Evolutionary conservation across 148 eudicot species (phyloP), one percentile per base, ranked within the genome.

Genomic region (Rhododendron vialii): DNA sequence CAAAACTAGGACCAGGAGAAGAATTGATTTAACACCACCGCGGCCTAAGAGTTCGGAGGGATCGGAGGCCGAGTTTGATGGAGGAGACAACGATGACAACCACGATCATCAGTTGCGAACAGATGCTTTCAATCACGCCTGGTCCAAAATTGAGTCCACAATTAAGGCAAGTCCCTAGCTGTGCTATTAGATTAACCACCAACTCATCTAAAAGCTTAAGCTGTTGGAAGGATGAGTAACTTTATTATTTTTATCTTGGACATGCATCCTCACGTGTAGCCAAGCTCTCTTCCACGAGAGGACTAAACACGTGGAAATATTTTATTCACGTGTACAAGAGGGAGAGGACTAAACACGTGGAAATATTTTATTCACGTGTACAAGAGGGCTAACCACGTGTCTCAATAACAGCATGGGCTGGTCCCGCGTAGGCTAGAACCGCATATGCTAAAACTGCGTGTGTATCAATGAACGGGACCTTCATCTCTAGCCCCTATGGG

Each of bases 71-170:
- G 81, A 86, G 53, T 26, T 41, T 73, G 82, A 18, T 18, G 81
- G 84, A 20, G 86, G 85, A 26, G 63, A 22, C 47, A 5, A 6
- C 43, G 88, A 87, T 7, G 84, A 88, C 50, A 53, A 59, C 47
- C 50, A 57, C 28, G 38, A 80, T 20, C 15, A 81, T 53, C 82
- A 73, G 50, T 86, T 88, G 80, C 89, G 91, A 82, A 78, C 84
- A 4, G 91, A 92, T 76, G 89, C 91, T 69, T 95, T 95, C 85
- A 87, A 91, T 81, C 47, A 20, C 41, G 89, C 91, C 8, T 96
- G 98, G 98, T 89, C 90, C 79, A 90, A 89, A 53, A 92, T 93
- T 41, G 96, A 96, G 61, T 91, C 92, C 78, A 85, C 90, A 28
- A 89, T 95, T 57, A 93, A 92, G 95, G 98, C 92, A 82, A 3